Conservation (phyloP, 2,329 filamentous ascomycete genomes). For the Cladosporium velox region DNA sequence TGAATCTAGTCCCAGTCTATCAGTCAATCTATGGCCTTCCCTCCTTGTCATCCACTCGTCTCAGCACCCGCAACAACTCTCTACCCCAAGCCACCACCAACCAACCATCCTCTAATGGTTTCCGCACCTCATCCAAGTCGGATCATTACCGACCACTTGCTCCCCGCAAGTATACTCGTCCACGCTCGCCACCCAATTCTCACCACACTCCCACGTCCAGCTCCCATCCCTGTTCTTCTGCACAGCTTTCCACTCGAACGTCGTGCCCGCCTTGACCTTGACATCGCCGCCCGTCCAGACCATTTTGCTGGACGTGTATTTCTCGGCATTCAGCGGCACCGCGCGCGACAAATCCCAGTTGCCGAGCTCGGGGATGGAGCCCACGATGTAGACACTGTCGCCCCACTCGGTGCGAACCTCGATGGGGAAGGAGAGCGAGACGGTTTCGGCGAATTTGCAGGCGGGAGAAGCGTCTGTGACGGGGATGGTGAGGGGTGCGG, state of each 20-base stretch:
- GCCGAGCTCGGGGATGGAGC: conserved; percentile 61
- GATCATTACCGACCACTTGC: background rate
- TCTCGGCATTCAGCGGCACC: conserved; percentile 56
- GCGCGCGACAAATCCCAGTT: conserved; percentile 58
- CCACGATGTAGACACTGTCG: conserved; percentile 66
- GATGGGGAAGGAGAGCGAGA: conserved; percentile 11
- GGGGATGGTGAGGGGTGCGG: conserved; percentile 12
- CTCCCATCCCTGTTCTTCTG: conserved; percentile 56
- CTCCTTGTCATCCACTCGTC: background rate
- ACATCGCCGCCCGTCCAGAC: conserved; percentile 60
- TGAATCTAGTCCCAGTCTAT: background rate
- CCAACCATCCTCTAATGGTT: background rate
- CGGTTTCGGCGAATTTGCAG: conserved; percentile 28
- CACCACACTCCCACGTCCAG: conserved; percentile 59
- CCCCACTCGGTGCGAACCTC: conserved; percentile 53
- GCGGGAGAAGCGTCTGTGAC: background rate
- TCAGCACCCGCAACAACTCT: background rate
- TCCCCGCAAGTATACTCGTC: conserved; percentile 10
- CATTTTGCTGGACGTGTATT: conserved; percentile 51
- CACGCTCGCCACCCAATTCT: conserved; percentile 7
- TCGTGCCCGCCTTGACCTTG: conserved; percentile 55
- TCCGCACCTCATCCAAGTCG: conserved; percentile 10
- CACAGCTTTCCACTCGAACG: conserved; percentile 69
- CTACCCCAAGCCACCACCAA: background rate
- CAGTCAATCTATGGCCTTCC: background rate